Conservation (phyloP, 2,329 filamentous ascomycete genomes). For the Penicillium olsonii region DNA sequence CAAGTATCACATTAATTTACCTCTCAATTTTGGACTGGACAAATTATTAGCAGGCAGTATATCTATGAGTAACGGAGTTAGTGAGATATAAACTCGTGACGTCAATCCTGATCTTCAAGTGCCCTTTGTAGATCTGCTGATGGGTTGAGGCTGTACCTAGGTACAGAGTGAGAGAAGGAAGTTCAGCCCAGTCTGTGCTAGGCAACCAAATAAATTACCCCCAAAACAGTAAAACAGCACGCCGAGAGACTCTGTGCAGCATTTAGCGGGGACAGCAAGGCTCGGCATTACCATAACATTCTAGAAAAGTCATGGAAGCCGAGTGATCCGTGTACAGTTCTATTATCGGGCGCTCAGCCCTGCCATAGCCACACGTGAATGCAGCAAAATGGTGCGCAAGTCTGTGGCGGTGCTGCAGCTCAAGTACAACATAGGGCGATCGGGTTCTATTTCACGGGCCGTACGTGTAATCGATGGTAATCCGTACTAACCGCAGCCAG, state of each 20-base stretch:
- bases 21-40: too few relatives aligned
- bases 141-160: too few relatives aligned
- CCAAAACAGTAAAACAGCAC: not conserved
- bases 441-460: not conserved
- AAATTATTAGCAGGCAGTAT: not conserved
- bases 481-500: too few relatives aligned
- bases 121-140: not conserved
- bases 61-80: not conserved
- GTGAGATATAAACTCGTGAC: not conserved
- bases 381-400: not conserved
- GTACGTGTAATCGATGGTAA: not conserved
- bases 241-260: not conserved
- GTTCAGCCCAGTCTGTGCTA: too few relatives aligned
- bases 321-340: constrained; percentile 9
- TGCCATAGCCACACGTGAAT: constrained; percentile 7
- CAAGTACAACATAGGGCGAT: not conserved
- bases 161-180: too few relatives aligned
- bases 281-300: constrained; percentile 5
- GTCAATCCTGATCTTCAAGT: not conserved
- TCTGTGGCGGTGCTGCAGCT: constrained; percentile 8
- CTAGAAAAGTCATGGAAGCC: constrained; percentile 19
- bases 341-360: not conserved
- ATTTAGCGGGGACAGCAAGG: not conserved
- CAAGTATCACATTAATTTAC: not conserved
- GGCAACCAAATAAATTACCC: constrained; percentile 6